Base-by-base conservation (phyloP, 2,329 filamentous ascomycete genomes). In the Teratosphaeria epicoccoides region DNA sequence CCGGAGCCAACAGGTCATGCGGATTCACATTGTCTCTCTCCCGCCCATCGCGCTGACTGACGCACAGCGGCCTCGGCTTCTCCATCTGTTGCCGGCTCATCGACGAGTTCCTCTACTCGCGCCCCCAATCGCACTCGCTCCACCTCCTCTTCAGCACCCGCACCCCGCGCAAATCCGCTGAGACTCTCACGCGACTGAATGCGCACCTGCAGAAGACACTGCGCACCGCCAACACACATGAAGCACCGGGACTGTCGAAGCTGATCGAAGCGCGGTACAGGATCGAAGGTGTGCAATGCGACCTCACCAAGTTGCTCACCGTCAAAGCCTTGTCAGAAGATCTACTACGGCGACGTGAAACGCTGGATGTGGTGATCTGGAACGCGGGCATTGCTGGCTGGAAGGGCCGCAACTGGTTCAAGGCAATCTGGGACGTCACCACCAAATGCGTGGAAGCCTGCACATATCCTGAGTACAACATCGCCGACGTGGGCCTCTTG, bases 341-440 rank as follows among this genome's bases (percentile, higher is more conserved):
- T 54, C 65, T 84, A 52, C 64, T 75, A 46, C 71, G 80, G 20
- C 70, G 70, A 20, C 73, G 88, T 40, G 83, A 87, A 1, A 82
- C 84, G 57, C 74, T 98, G 25, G 88, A 97, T 68, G 79, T 79
- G 2, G 75, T 93, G 22, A 76, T 97, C 33, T 84, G 87, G 66
- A 96, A 96, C 68, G 91, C 91, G 14, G 93, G 90, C 0, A 84
- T 91, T 37, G 88, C 89, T 22, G 89, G 88, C 1, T 95, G 88
- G 86, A 79, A 75, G 0, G 87, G 87, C n/a, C 67, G 95, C 52
- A 72, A 88, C 67, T 96, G 83, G 81, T 68, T 73, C 1, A 61
- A 63, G 50, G 81, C 87, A 1, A 67, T 82, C 25, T 80, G 72
- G 71, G 67, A 64, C 9, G 62, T 80, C 5, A 62, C 86, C 45